These are phyloP conservation scores for Vitis rotundifolia DNA, from an alignment of 164 flowering plant species.

Conservation along the genomic window DNA sequence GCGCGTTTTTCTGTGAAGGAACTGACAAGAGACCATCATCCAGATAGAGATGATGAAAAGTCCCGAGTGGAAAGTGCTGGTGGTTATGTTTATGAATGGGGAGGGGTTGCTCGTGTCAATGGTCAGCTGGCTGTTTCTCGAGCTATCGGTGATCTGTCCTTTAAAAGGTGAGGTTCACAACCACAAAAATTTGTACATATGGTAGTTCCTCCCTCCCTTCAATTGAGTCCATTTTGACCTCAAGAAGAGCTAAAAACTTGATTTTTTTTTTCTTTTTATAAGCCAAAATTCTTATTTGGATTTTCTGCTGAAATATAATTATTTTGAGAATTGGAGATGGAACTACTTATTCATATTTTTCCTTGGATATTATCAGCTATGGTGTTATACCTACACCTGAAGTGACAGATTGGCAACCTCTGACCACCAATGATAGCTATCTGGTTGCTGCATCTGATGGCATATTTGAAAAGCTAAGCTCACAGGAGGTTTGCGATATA, in stretches of 20 bases:
- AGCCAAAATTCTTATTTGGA: neutral
- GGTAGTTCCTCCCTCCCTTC: neutral
- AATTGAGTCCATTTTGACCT: slow-evolving; percentile 1
- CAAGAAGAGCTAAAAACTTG: neutral
- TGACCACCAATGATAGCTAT: slow-evolving; percentile 72
- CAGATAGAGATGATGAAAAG: slow-evolving; percentile 90
- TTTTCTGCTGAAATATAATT: neutral
- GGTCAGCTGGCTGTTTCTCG: slow-evolving; percentile 91
- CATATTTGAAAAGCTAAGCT: slow-evolving; percentile 72
- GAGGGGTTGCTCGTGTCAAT: slow-evolving; percentile 82
- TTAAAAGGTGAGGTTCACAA: slow-evolving; percentile 57
- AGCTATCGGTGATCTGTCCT: slow-evolving; percentile 85
- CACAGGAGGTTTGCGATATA: slow-evolving; percentile 88
- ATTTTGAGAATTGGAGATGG: neutral
- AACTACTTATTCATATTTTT: slow-evolving; percentile 14
- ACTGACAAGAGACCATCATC: slow-evolving; percentile 93
- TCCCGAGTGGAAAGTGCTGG: slow-evolving; percentile 89
- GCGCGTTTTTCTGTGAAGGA: slow-evolving; percentile 61
- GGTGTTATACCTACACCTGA: slow-evolving; percentile 94
- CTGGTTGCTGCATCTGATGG: slow-evolving; percentile 97
- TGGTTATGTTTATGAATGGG: slow-evolving; percentile 77
- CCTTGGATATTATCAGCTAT: slow-evolving; percentile 48
- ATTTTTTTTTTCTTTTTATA: neutral
- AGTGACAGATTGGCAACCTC: slow-evolving; percentile 86
- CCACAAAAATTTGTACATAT: neutral